Conservation (phyloP, 768 basidiomycete species). For the Xerocomellus chrysenteron region DNA sequence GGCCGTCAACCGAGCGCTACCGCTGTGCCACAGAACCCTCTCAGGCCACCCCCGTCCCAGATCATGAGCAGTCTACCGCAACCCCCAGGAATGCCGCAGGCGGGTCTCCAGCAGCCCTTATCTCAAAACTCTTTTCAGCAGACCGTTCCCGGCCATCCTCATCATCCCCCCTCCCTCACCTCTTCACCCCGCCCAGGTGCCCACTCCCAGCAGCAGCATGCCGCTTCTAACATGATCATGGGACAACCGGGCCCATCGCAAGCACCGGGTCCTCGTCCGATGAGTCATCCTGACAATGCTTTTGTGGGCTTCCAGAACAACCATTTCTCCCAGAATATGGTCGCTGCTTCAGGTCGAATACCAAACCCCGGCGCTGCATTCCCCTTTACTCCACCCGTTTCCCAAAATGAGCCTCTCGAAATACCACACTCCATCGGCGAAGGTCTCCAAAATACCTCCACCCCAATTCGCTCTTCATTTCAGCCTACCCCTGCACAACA, state of each 20-base stretch:
- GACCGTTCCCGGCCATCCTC: slow-evolving; percentile 26
- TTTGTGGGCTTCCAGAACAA: slow-evolving; percentile 43
- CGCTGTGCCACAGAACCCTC: slow-evolving; percentile 42
- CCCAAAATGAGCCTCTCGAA: slow-evolving; percentile 50
- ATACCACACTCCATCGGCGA: slow-evolving; percentile 43
- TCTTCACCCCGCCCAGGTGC: slow-evolving; percentile 32
- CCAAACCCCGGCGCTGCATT: slow-evolving; percentile 35
- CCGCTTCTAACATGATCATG: slow-evolving; percentile 31
- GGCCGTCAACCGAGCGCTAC: slow-evolving; percentile 39
- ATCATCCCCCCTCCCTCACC: slow-evolving; percentile 29
- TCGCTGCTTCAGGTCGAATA: slow-evolving; percentile 37
- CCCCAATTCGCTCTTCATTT: slow-evolving; percentile 40
- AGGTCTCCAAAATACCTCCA: slow-evolving; percentile 39
- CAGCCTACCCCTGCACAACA: slow-evolving; percentile 64
- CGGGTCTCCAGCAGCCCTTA: slow-evolving; percentile 28
- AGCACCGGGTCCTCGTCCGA: slow-evolving; percentile 33
- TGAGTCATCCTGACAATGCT: slow-evolving; percentile 47
- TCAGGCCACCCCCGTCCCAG: slow-evolving; percentile 44
- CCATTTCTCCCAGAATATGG: slow-evolving; percentile 33
- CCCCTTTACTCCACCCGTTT: slow-evolving; percentile 47
- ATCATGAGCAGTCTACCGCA: slow-evolving; percentile 48
- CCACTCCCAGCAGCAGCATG: slow-evolving; percentile 30
- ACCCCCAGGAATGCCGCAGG: slow-evolving; percentile 33
- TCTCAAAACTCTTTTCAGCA: slow-evolving; percentile 33
- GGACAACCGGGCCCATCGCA: slow-evolving; percentile 32